phyloP scores from a whole-genome alignment of 2,329 filamentous ascomycete genomes.

The Colletotrichum brevisporum region DNA sequence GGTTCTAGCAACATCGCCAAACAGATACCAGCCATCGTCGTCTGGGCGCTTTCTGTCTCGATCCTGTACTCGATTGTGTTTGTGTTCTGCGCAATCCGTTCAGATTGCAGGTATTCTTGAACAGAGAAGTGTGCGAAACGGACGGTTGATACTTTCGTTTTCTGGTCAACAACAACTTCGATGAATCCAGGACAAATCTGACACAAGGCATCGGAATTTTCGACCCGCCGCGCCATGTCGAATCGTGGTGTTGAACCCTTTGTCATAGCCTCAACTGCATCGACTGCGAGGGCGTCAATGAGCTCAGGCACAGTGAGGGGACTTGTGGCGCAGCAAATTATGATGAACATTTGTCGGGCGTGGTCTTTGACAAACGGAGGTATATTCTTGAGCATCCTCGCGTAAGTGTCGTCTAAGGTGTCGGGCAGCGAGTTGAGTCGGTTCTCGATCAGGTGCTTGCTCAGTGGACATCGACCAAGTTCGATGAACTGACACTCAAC shows the following conservation, averaged over 20 bases:
- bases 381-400: slow-evolving; percentile 25
- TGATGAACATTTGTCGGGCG: not conserved
- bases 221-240: not conserved
- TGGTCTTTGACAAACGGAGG: not conserved
- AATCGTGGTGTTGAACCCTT: not conserved
- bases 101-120: slow-evolving; percentile 10
- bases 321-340: slow-evolving; percentile 11
- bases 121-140: slow-evolving; percentile 21
- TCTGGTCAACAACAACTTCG: not conserved
- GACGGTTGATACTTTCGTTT: not conserved
- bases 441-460: slow-evolving; percentile 18
- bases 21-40: no score
- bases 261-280: not conserved
- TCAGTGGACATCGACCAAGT: slow-evolving; percentile 40
- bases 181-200: slow-evolving; percentile 13
- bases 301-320: slow-evolving; percentile 11
- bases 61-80: no score
- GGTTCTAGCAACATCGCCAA: no score
- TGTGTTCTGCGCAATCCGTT: no score
- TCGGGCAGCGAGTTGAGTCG: slow-evolving; percentile 47
- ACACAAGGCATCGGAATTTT: not conserved
- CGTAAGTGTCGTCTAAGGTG: slow-evolving; percentile 47
- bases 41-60: no score
- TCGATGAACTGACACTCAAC: slow-evolving; percentile 43
- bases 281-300: slow-evolving; percentile 7